Conservation (phyloP, 2,329 filamentous ascomycete genomes). For the Cadophora luteo-olivacea region DNA sequence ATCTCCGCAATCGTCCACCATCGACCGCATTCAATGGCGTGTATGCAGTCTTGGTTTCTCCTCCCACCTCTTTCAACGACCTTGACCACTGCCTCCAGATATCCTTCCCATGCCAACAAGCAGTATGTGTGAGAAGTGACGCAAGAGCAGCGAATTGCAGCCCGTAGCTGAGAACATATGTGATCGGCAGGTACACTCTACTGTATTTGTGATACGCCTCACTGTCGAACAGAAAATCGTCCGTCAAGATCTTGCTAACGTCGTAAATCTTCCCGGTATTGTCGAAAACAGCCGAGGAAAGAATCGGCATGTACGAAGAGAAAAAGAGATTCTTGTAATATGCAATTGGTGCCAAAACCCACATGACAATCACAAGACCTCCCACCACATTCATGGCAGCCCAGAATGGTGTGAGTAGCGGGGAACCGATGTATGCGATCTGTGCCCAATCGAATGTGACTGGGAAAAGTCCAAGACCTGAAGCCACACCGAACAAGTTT, state of each 20-base stretch:
- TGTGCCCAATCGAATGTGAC: constrained; percentile 93
- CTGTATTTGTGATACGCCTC: constrained; percentile 82
- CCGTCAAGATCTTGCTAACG: constrained; percentile 78
- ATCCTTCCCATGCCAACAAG: constrained; percentile 84
- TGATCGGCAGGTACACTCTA: constrained; percentile 83
- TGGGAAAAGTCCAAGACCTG: constrained; percentile 82
- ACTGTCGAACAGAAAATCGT: constrained; percentile 79
- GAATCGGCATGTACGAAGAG: constrained; percentile 84
- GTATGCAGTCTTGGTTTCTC: constrained; percentile 57
- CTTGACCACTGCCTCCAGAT: constrained; percentile 79
- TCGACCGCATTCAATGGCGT: constrained; percentile 51
- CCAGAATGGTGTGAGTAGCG: constrained; percentile 84
- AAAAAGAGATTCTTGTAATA: constrained; percentile 84
- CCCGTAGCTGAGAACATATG: constrained; percentile 85
- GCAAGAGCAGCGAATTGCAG: constrained; percentile 85
- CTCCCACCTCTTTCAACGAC: constrained; percentile 68
- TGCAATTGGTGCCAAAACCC: constrained; percentile 79
- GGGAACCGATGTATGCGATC: constrained; percentile 83
- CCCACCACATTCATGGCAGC: constrained; percentile 84
- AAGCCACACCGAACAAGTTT: constrained; percentile 86
- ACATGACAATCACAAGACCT: constrained; percentile 82
- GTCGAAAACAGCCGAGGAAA: constrained; percentile 85
- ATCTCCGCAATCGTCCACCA: constrained; percentile 33
- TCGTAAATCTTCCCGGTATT: constrained; percentile 82
- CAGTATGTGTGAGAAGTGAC: constrained; percentile 79